A percentile compares a stretch with the other conserved stretches of the same genome.
Conservation (phyloP, 352 stramenopile species). For the Pythium plurisporium region DNA sequence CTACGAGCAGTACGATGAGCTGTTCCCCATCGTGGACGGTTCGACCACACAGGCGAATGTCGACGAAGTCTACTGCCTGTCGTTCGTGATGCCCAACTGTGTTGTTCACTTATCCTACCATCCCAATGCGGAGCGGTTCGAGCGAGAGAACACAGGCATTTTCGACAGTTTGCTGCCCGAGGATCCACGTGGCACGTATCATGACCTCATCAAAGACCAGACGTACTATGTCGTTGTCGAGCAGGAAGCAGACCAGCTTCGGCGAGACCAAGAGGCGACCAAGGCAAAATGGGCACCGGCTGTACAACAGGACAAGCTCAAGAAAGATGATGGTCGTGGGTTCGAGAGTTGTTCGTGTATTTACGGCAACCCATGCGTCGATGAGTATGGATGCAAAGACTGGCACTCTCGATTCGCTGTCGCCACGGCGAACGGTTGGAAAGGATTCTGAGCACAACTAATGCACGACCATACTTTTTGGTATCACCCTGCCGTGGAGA, state of each 20-base stretch:
- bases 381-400: conserved; percentile 88
- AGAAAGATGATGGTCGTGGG: conserved; percentile 53
- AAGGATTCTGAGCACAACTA: conserved; percentile 54
- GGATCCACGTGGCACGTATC: conserved; percentile 67
- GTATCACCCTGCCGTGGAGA: conserved; percentile 13
- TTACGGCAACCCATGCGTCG: conserved; percentile 87
- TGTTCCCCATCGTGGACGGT: conserved; percentile 73
- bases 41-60: conserved; percentile 69
- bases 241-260: conserved; percentile 67
- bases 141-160: conserved; percentile 38
- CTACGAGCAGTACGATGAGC: conserved; percentile 87
- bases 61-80: conserved; percentile 85
- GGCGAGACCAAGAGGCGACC: conserved; percentile 55
- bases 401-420: conserved; percentile 82
- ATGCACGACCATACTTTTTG: neutral
- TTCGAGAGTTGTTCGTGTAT: conserved; percentile 88
- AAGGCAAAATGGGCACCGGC: conserved; percentile 44
- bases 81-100: conserved; percentile 88
- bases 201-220: conserved; percentile 51
- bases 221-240: conserved; percentile 86
- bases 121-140: conserved; percentile 46
- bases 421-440: conserved; percentile 87
- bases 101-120: conserved; percentile 62
- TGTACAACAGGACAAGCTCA: conserved; percentile 28
- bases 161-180: conserved; percentile 63